Base-by-base conservation (phyloP, 2,329 filamentous ascomycete species). In the Colletotrichum nymphaeae region DNA sequence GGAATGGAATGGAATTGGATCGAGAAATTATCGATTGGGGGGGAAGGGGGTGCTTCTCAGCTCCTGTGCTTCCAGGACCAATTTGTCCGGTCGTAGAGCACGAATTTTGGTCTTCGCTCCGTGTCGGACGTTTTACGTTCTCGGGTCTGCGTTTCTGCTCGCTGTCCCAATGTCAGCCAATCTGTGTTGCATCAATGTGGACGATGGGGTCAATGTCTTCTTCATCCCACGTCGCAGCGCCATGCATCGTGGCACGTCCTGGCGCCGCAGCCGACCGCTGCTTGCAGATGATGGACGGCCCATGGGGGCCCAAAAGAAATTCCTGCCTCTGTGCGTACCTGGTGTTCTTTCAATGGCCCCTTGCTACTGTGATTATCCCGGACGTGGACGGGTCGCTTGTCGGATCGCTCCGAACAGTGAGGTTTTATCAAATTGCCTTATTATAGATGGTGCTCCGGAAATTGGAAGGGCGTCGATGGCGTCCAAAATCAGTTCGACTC, bases 381-480 rank as follows among this genome's bases (percentile, higher is more conserved):
- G 66, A 46, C 42, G 66, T 69, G 63, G 42, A 59, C 55, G n/a
- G 3, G 46, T 56, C n/a, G 46, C 28, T 57, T 28, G 32, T 35
- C 53, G 52, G 59, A 30, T 52, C 22, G 26, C 16, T 22, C 26
- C 22, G 46, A 28, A 12, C 16, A 28, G 55, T 30, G 60, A 46
- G n/a, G 32, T 37, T 49, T 28, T 24, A 60, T 59, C 49, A 73
- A 62, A 37, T 52, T 73, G 59, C 42, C 28, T 42, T 30, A 32
- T 42, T 32, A 32, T 30, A 19, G 28, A 69, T 35, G 46, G 46
- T 52, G 46, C 35, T 53, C 55, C 56, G 42, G 53, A 60, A 16
- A 69, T 59, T 73, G 22, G 19, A 37, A 46, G 53, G 70, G 66
- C 66, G 70, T 73, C 70, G 63, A 62, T 73, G 70, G 67, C 49